Evolutionary conservation across 768 basidiomycete genomes (phyloP).

Genomic region (Tricholoma flavovirens): DNA sequence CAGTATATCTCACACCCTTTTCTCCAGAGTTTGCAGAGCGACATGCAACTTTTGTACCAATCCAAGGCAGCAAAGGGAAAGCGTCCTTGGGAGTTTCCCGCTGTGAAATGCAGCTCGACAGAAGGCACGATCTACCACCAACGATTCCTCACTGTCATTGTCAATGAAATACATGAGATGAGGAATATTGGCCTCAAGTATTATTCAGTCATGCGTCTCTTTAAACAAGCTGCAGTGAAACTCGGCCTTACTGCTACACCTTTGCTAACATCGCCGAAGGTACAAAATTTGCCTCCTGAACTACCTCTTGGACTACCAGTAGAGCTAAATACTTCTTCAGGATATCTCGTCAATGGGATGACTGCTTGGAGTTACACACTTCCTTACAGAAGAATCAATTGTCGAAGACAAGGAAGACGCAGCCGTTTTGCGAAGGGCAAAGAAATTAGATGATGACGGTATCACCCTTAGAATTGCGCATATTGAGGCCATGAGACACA

Average conservation of each 20-base stretch:
- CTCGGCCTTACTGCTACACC: conserved; percentile 20
- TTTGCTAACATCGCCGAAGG: conserved; percentile 19
- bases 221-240: conserved; percentile 5
- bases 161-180: conserved; percentile 21
- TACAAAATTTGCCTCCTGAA: too few species aligned
- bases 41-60: conserved; percentile 7
- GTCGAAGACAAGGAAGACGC: too few species aligned
- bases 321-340: too few species aligned
- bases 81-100: conserved; percentile 16
- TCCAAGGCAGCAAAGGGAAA: neutral
- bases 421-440: too few species aligned
- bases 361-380: too few species aligned
- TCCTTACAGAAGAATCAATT: too few species aligned
- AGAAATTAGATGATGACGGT: too few species aligned
- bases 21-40: conserved; percentile 12
- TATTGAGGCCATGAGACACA: neutral
- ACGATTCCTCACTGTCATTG: conserved; percentile 9
- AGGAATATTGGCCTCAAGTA: conserved; percentile 13
- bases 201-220: conserved; percentile 7
- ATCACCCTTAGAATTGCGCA: too few species aligned
- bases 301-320: too few species aligned
- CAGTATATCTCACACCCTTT: too few species aligned
- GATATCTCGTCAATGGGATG: too few species aligned
- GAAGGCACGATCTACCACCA: conserved; percentile 10
- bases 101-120: neutral